phyloP scores from a whole-genome alignment of 441 rosid species.

The Gossypium schwendimanii region DNA sequence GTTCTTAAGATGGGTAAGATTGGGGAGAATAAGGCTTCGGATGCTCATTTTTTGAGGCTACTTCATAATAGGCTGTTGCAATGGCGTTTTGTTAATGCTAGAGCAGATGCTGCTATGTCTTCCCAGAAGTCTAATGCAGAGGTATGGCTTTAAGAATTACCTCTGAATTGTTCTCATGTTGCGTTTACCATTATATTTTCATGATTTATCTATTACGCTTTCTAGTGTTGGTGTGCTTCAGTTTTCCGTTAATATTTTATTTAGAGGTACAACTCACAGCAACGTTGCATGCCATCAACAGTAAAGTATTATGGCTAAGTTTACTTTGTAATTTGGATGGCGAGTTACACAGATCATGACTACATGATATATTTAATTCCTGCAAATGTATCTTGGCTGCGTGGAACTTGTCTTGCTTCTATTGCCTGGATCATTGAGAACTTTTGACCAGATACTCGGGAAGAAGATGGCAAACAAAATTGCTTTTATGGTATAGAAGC shows the following conservation, averaged over 20 bases:
- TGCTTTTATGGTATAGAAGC: background rate
- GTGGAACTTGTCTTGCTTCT: background rate
- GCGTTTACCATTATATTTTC: background rate
- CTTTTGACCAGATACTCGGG: background rate
- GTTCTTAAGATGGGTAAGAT: conserved; percentile 50
- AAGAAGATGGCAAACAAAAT: background rate
- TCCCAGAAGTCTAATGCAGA: conserved; percentile 56
- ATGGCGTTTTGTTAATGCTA: conserved; percentile 80
- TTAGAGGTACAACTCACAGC: background rate
- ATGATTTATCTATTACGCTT: background rate
- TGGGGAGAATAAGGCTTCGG: conserved; percentile 52
- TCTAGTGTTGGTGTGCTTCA: background rate
- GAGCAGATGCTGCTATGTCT: conserved; percentile 49
- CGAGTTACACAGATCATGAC: background rate
- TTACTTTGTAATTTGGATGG: background rate
- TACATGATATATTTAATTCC: background rate
- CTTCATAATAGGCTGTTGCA: conserved; percentile 71
- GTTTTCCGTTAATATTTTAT: background rate
- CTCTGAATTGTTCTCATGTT: background rate
- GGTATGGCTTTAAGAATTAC: conserved; percentile 36
- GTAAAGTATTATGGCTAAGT: background rate
- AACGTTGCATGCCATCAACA: background rate
- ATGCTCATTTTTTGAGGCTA: conserved; percentile 65
- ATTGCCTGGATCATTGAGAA: background rate
- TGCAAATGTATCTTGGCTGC: background rate